Percentiles rank a stretch among this genome's conserved stretches.
These are phyloP conservation scores for Amphirosellinia nigrospora DNA, from an alignment of 495 filamentous ascomycete species.

Conservation along the genomic window DNA sequence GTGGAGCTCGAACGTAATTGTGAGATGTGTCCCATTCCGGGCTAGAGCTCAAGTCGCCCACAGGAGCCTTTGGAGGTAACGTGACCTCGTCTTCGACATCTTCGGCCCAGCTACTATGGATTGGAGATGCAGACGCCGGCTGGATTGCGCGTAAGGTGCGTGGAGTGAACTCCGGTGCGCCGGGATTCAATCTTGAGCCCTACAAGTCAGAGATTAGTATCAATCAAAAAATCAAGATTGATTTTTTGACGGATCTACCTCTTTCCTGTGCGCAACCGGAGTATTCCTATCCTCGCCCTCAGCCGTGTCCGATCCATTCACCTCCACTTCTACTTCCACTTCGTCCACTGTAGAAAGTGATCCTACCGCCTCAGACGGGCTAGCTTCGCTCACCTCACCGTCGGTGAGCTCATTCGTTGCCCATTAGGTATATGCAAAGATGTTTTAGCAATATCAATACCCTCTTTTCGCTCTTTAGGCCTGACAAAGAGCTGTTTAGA, in stretches of 20 bases:
- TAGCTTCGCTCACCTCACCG: constrained; percentile 38
- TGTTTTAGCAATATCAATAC: constrained; percentile 25
- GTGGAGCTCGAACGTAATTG: constrained; percentile 16
- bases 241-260: constrained; percentile 56
- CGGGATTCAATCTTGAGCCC: constrained; percentile 60
- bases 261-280: constrained; percentile 48
- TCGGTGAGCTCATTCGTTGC: constrained; percentile 38
- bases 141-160: constrained; percentile 38
- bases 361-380: constrained; percentile 32
- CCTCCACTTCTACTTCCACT: constrained; percentile 6
- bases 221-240: constrained; percentile 49
- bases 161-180: constrained; percentile 61
- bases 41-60: constrained; percentile 23
- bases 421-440: not conserved
- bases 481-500: constrained; percentile 63
- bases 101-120: constrained; percentile 40
- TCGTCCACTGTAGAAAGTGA: constrained; percentile 16
- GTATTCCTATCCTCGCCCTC: constrained; percentile 35
- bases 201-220: constrained; percentile 49
- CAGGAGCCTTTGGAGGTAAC: constrained; percentile 14
- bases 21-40: constrained; percentile 25
- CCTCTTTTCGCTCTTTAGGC: constrained; percentile 49
- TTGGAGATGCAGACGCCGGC: constrained; percentile 27
- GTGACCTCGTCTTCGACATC: constrained; percentile 35
- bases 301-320: not conserved